These are phyloP conservation scores for Podospora pseudopauciseta DNA, from an alignment of 495 filamentous ascomycete species.

Conservation along the genomic window DNA sequence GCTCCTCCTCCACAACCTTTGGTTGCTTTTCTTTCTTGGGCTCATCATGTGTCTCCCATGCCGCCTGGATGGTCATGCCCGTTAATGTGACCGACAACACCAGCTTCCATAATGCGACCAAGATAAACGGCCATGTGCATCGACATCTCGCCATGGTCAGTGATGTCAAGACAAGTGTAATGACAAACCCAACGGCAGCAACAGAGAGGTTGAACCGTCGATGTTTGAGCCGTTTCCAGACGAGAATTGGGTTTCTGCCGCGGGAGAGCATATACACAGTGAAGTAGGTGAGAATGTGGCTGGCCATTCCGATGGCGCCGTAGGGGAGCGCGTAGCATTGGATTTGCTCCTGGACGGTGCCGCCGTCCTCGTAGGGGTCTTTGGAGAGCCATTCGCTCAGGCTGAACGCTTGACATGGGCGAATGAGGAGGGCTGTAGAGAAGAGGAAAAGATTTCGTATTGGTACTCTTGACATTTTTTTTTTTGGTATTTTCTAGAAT, in stretches of 20 bases:
- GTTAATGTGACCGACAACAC: constrained; percentile 24
- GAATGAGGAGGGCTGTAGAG: neutral
- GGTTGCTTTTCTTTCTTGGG: neutral
- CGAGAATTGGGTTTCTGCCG: constrained; percentile 19
- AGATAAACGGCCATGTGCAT: constrained; percentile 33
- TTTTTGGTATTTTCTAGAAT: neutral
- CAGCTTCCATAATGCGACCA: constrained; percentile 34
- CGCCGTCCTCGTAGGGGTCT: constrained; percentile 16
- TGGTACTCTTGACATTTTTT: neutral
- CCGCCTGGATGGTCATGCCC: constrained; percentile 21
- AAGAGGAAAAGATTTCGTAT: neutral
- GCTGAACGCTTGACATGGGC: constrained; percentile 6
- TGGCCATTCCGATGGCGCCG: constrained; percentile 36
- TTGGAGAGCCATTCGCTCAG: constrained; percentile 14
- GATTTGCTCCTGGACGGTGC: constrained; percentile 28
- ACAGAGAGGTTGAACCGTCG: constrained; percentile 21
- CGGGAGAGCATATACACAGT: constrained; percentile 28
- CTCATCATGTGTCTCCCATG: neutral
- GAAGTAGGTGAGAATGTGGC: constrained; percentile 36
- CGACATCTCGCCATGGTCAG: constrained; percentile 31
- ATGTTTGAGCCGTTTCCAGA: constrained; percentile 16
- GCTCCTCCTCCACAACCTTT: constrained; percentile 9
- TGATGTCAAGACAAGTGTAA: constrained; percentile 20
- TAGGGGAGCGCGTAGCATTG: constrained; percentile 38
- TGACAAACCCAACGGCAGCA: constrained; percentile 19